phyloP scores from a whole-genome alignment of 2,329 filamentous ascomycete species.

The Dactylellina parvicollis region DNA sequence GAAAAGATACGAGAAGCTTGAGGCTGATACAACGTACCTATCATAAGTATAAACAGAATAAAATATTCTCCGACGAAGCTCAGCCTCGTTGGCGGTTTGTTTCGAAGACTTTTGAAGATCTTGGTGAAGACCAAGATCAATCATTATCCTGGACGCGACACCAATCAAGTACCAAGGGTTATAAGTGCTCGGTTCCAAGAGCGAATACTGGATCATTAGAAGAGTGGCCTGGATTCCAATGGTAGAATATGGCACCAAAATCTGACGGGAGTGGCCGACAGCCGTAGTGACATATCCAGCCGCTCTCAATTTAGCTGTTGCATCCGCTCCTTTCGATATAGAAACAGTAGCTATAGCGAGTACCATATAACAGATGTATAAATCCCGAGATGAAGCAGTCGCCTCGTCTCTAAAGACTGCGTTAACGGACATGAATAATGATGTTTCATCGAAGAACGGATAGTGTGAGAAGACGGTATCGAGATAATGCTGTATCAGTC shows the following conservation, averaged over 20 bases:
- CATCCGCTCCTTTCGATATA: constrained; percentile 58
- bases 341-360: constrained; percentile 75
- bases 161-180: constrained; percentile 95
- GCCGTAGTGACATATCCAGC: constrained; percentile 72
- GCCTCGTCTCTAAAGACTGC: constrained; percentile 77
- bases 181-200: constrained; percentile 89
- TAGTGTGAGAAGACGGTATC: constrained; percentile 81
- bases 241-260: constrained; percentile 84
- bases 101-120: constrained; percentile 79
- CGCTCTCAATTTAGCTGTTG: constrained; percentile 64
- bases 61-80: constrained; percentile 83
- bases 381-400: constrained; percentile 74
- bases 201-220: constrained; percentile 86
- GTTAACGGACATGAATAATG: constrained; percentile 80
- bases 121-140: constrained; percentile 92
- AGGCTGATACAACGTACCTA: constrained; percentile 69
- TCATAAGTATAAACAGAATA: constrained; percentile 92
- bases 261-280: constrained; percentile 79
- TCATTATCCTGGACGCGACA: constrained; percentile 83
- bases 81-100: constrained; percentile 74
- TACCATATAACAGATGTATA: constrained; percentile 89
- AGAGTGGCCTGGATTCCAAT: constrained; percentile 87
- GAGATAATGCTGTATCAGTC: constrained; percentile 83
- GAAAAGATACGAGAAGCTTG: constrained; percentile 18
- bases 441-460: constrained; percentile 83